phyloP scores from a whole-genome alignment of 2,329 filamentous ascomycete species.

The Diaporthe citri region DNA sequence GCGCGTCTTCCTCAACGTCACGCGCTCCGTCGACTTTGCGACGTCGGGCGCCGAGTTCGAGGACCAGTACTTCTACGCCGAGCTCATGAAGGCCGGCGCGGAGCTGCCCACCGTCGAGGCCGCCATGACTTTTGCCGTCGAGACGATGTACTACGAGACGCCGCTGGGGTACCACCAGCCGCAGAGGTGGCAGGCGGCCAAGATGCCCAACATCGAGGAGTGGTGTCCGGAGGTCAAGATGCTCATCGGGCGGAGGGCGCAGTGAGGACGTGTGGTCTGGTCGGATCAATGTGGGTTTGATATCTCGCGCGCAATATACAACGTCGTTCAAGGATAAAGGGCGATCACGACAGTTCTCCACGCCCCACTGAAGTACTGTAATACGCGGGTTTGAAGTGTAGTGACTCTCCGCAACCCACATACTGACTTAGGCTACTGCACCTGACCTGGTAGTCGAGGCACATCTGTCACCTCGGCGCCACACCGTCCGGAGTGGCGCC shows the following conservation, averaged over 20 bases:
- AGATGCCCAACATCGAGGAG: slow-evolving; percentile 35
- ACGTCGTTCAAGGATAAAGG: background rate
- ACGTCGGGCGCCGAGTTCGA: slow-evolving; percentile 45
- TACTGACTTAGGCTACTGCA: background rate
- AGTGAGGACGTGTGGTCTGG: background rate
- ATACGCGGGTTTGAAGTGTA: background rate
- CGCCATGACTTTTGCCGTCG: slow-evolving; percentile 47
- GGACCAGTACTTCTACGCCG: slow-evolving; percentile 50
- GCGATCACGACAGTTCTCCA: background rate
- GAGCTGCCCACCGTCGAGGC: slow-evolving; percentile 45
- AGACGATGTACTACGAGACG: slow-evolving; percentile 48
- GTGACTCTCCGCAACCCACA: background rate
- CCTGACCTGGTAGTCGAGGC: background rate
- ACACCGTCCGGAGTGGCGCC: background rate
- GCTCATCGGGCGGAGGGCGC: slow-evolving; percentile 39
- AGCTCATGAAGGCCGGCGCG: slow-evolving; percentile 44
- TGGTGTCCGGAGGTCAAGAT: slow-evolving; percentile 42
- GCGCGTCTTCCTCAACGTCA: slow-evolving; percentile 44
- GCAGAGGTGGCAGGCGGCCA: slow-evolving; percentile 39
- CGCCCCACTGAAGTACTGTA: background rate
- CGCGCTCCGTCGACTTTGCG: slow-evolving; percentile 41
- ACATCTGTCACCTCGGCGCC: slow-evolving; percentile 3
- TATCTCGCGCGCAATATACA: background rate
- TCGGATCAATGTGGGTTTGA: background rate
- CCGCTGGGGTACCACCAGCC: slow-evolving; percentile 48